A percentile compares a stretch with the other conserved stretches of the same genome.
Conservation (phyloP, 495 filamentous ascomycete genomes). For the Annulohypoxylon stygium region DNA sequence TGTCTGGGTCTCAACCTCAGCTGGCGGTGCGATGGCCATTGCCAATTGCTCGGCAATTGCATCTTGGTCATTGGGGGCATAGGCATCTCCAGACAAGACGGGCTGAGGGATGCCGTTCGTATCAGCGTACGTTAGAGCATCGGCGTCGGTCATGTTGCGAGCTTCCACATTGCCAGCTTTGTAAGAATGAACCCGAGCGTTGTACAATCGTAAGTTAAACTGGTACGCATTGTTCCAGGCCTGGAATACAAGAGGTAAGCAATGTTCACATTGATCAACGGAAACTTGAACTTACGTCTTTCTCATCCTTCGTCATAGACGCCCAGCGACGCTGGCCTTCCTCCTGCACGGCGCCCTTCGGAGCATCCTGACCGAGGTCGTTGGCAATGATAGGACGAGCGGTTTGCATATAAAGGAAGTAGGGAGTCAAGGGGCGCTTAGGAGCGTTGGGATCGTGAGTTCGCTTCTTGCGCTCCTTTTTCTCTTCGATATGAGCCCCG, state of each 20-base stretch:
- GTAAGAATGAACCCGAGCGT: slow-evolving; percentile 78
- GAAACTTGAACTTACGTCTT: slow-evolving; percentile 69
- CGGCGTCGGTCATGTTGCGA: slow-evolving; percentile 71
- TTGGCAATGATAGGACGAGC: slow-evolving; percentile 80
- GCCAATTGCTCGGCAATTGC: slow-evolving; percentile 69
- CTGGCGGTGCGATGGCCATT: slow-evolving; percentile 53
- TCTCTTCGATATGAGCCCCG: slow-evolving; percentile 66
- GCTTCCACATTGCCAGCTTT: slow-evolving; percentile 74
- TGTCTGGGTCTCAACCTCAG: slow-evolving; percentile 62
- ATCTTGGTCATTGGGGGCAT: slow-evolving; percentile 69
- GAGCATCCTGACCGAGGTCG: slow-evolving; percentile 77
- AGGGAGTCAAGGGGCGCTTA: slow-evolving; percentile 92
- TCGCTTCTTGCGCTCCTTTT: slow-evolving; percentile 90
- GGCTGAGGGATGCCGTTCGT: slow-evolving; percentile 62
- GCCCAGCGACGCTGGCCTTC: slow-evolving; percentile 88
- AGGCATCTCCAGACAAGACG: slow-evolving; percentile 60
- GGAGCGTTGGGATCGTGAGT: slow-evolving; percentile 92
- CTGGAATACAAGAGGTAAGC: slow-evolving; percentile 53
- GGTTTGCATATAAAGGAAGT: slow-evolving; percentile 91
- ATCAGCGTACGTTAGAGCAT: slow-evolving; percentile 69
- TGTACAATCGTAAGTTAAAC: slow-evolving; percentile 81
- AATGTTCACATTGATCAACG: slow-evolving; percentile 1
- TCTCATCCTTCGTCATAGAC: slow-evolving; percentile 77
- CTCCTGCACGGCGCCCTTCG: slow-evolving; percentile 82
- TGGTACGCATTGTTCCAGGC: slow-evolving; percentile 80